phyloP scores from a whole-genome alignment of 148 eudicot genomes.

The Pharnaceum exiguum region DNA sequence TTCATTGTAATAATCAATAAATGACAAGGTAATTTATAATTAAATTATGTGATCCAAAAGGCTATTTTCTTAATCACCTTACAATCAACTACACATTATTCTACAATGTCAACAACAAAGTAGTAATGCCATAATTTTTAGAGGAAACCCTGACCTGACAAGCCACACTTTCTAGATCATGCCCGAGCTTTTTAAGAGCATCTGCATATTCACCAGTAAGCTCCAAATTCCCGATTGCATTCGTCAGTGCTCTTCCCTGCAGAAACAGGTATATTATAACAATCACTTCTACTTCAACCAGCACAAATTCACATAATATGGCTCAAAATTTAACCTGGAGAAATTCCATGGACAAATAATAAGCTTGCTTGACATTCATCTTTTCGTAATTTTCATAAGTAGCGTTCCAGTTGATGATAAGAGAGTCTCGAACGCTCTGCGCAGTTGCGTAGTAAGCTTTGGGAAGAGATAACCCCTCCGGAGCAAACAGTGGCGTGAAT shows the following conservation, averaged over 20 bases:
- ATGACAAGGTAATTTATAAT: too few species aligned
- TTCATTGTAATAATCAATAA: too few species aligned
- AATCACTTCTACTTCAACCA: not conserved
- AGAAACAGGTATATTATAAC: not conserved
- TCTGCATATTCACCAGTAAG: conserved; percentile 61
- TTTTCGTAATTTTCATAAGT: conserved; percentile 58
- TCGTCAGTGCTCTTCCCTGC: conserved; percentile 71
- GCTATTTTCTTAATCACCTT: not conserved
- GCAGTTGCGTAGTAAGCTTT: conserved; percentile 80
- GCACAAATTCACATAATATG: too few species aligned
- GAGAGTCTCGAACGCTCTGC: conserved; percentile 63
- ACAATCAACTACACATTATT: not conserved
- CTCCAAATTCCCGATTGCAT: conserved; percentile 75
- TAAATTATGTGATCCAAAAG: too few species aligned
- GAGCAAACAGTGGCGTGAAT: conserved; percentile 62
- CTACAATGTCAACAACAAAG: not conserved
- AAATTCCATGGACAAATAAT: conserved; percentile 80
- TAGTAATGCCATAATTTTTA: not conserved
- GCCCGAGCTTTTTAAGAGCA: conserved; percentile 65
- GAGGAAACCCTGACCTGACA: conserved; percentile 49
- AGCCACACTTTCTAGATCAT: conserved; percentile 61
- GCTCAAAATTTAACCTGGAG: conserved; percentile 77
- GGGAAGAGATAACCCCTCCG: conserved; percentile 50
- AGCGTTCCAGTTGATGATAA: conserved; percentile 67
- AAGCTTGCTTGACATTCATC: conserved; percentile 79